These are phyloP conservation scores for Hibiscus mutabilis DNA, from an alignment of 345 rosid genomes.

Conservation along the genomic window DNA sequence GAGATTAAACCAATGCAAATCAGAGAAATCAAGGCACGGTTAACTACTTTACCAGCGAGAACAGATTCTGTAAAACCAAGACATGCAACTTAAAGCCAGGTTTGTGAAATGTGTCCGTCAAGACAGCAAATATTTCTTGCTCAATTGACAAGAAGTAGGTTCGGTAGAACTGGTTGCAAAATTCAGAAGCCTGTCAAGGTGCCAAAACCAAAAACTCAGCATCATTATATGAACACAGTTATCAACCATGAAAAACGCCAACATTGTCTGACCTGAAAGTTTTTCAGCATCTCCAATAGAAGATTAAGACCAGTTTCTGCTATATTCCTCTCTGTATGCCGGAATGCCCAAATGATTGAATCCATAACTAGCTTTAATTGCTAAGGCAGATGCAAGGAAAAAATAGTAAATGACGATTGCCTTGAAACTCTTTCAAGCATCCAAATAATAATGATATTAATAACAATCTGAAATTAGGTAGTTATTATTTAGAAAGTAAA, in stretches of 20 bases:
- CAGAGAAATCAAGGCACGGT: not conserved
- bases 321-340: conserved; percentile 97
- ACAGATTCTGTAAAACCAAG: conserved; percentile 72
- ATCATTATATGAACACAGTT: conserved; percentile 4
- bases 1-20: not conserved
- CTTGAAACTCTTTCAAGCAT: not conserved
- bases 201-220: conserved; percentile 16
- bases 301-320: conserved; percentile 97
- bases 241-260: not conserved
- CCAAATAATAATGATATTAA: not conserved
- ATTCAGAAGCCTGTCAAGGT: conserved; percentile 48
- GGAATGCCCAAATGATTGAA: conserved; percentile 98
- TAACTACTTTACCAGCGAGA: conserved; percentile 58
- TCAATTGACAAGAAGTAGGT: conserved; percentile 62
- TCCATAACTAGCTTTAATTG: conserved; percentile 98
- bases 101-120: conserved; percentile 95
- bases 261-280: conserved; percentile 58
- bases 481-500: not conserved
- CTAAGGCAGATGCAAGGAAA: conserved; percentile 27
- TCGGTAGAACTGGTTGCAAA: conserved; percentile 80
- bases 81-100: conserved; percentile 99
- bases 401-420: conserved; percentile 4
- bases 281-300: conserved; percentile 84
- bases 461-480: not conserved
- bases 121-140: conserved; percentile 96